Evolutionary conservation across 768 basidiomycete genomes (phyloP).

Genomic region (Lactarius evosmus): DNA sequence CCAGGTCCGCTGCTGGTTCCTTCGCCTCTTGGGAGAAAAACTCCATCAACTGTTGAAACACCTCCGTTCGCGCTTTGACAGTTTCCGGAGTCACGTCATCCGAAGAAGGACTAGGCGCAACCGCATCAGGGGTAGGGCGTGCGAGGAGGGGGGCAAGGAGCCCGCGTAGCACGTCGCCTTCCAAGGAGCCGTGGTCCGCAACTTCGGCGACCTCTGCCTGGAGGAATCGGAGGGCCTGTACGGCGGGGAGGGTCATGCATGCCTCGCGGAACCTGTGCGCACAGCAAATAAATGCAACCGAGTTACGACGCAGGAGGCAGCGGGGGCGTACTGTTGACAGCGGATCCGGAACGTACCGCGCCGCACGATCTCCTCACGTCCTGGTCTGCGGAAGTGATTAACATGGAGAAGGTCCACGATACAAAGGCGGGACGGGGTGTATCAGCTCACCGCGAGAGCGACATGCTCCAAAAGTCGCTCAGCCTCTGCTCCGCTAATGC

Average conservation of each 20-base stretch:
- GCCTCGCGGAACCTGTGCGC: constrained; percentile 71
- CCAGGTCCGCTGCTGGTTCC: constrained; percentile 60
- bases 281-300: neutral
- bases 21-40: constrained; percentile 63
- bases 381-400: constrained; percentile 44
- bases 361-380: constrained; percentile 59
- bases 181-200: constrained; percentile 62
- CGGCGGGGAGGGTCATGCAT: constrained; percentile 58
- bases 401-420: neutral
- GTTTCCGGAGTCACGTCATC: constrained; percentile 41
- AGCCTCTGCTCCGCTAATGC: constrained; percentile 38
- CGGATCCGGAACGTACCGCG: constrained; percentile 62
- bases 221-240: constrained; percentile 68
- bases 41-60: constrained; percentile 64
- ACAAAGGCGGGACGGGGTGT: neutral
- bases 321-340: constrained; percentile 60
- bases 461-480: constrained; percentile 80
- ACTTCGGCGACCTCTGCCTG: constrained; percentile 66
- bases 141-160: constrained; percentile 63
- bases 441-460: constrained; percentile 52
- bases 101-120: neutral
- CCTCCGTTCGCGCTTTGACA: constrained; percentile 62
- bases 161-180: constrained; percentile 65
- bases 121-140: constrained; percentile 31
- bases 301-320: neutral